Evolutionary conservation across 768 basidiomycete genomes (phyloP).

Genomic region (Peribolospora kevripleyi): DNA sequence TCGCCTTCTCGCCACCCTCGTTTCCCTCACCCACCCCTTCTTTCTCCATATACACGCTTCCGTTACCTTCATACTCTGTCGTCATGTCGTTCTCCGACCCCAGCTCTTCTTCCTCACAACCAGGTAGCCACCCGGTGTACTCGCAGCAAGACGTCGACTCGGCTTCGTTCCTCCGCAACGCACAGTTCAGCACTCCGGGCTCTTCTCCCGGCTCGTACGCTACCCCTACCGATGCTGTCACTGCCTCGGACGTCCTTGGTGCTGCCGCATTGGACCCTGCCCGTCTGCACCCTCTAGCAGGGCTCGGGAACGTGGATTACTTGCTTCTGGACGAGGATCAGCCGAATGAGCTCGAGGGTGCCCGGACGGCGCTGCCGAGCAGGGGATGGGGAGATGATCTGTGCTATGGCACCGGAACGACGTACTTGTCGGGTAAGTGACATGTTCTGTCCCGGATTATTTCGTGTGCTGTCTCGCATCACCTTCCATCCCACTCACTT

Average conservation of each 20-base stretch:
- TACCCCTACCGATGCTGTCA: constrained; percentile 25
- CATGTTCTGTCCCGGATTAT: constrained; percentile 27
- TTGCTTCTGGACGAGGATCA: constrained; percentile 90
- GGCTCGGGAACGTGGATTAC: constrained; percentile 79
- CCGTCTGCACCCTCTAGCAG: constrained; percentile 78
- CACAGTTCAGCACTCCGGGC: too few relatives aligned
- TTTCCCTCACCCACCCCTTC: too few relatives aligned
- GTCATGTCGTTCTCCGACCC: too few relatives aligned
- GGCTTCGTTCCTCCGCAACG: too few relatives aligned
- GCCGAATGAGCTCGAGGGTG: constrained; percentile 66
- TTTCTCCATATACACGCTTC: too few relatives aligned
- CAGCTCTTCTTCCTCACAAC: too few relatives aligned
- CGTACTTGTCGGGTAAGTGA: constrained; percentile 91
- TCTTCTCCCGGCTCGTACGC: too few relatives aligned
- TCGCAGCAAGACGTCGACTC: too few relatives aligned
- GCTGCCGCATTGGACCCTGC: constrained; percentile 71
- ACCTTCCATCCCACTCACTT: constrained; percentile 26
- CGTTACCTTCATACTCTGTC: too few relatives aligned
- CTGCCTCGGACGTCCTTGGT: constrained; percentile 59
- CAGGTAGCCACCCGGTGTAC: too few relatives aligned
- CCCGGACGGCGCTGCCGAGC: constrained; percentile 70
- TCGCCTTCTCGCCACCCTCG: too few relatives aligned
- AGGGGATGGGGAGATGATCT: constrained; percentile 98
- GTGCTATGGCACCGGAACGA: constrained; percentile 96
- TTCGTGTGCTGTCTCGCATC: constrained; percentile 1